These are phyloP conservation scores for Speleostelium caveatum DNA, from an alignment of 78 protist species.

Conservation along the genomic window DNA sequence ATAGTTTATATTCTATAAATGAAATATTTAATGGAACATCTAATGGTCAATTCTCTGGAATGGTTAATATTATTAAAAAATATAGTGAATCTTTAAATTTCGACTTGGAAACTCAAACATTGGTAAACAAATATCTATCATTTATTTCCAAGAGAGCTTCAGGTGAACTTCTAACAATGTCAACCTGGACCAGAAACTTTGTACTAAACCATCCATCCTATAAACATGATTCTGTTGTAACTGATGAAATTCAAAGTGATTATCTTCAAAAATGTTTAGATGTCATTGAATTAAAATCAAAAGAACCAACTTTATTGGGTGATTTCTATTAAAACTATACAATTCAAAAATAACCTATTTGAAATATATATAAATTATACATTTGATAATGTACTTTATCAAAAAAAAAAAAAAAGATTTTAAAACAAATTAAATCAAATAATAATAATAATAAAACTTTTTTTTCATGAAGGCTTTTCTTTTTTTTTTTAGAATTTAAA, in stretches of 20 bases:
- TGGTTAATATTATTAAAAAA: slow-evolving; percentile 1
- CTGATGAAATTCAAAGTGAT: slow-evolving; percentile 84
- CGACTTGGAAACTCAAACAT: slow-evolving; percentile 13
- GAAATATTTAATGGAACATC: slow-evolving; percentile 77
- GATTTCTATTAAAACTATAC: background rate
- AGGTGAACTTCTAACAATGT: slow-evolving; percentile 81
- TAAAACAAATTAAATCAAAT: too few species aligned
- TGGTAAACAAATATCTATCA: slow-evolving; percentile 27
- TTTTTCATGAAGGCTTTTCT: background rate
- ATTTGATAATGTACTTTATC: background rate
- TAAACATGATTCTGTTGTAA: slow-evolving; percentile 86
- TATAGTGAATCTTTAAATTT: slow-evolving; percentile 6
- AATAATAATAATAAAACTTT: background rate
- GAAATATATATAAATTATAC: too few species aligned
- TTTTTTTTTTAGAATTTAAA: too few species aligned
- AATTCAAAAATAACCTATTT: too few species aligned
- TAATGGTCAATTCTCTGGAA: slow-evolving; percentile 9
- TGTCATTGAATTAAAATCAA: background rate
- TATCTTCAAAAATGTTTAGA: slow-evolving; percentile 56
- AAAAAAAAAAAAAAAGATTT: too few species aligned
- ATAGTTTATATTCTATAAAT: slow-evolving; percentile 66
- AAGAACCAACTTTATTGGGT: slow-evolving; percentile 49
- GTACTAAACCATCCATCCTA: slow-evolving; percentile 89
- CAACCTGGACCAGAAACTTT: slow-evolving; percentile 83
- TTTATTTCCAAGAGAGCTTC: slow-evolving; percentile 49